Base-by-base conservation (phyloP, 176 grass and related monocot genomes). In the Ampelocalamus luodianensis region DNA sequence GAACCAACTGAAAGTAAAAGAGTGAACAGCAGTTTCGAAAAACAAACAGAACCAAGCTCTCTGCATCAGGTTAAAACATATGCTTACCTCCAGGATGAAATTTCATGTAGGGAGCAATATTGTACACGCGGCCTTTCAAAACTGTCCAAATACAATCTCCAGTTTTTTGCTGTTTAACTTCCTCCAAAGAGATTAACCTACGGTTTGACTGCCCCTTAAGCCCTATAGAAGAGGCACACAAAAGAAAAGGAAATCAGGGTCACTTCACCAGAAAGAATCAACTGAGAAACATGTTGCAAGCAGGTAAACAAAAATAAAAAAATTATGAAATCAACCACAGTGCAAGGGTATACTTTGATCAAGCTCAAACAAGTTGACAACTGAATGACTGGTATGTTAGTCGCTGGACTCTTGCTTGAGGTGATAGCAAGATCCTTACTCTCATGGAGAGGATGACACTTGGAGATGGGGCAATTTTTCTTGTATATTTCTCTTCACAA, bases 91-190 rank as follows among this genome's bases (percentile, higher is more conserved):
- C 93, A 50, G 93, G 93, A 87, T 95, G 96, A 85, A 95, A 98
- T 89, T 98, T 98, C 89, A 98, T 91, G 72, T 98, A 98, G 4
- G 96, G 91, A 77, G 86, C 90, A 82, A 98, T 92, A 65, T 98
- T 95, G 59, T 98, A 98, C 26, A 98, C 96, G 26, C 83, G 91
- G 18, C 93, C 96, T 90, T 98, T 98, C 34, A 98, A 68, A 85
- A 98, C 86, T n/a, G 93, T 98, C 96, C 93, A 98, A 54, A 98
- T 89, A 63, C 83, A 84, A 62, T 89, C 93, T 63, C 92, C 93
- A 40, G 89, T 79, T 88, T 90, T 95, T 73, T 98, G 93, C 24
- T 95, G 89, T 72, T 93, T 98, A 82, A 98, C 83, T 90, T 98
- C 96, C 46, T 95, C 91, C 29, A 95, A 71, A 77, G 88, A 87